phyloP scores from a whole-genome alignment of 164 flowering plant species.

The Annona cherimola region DNA sequence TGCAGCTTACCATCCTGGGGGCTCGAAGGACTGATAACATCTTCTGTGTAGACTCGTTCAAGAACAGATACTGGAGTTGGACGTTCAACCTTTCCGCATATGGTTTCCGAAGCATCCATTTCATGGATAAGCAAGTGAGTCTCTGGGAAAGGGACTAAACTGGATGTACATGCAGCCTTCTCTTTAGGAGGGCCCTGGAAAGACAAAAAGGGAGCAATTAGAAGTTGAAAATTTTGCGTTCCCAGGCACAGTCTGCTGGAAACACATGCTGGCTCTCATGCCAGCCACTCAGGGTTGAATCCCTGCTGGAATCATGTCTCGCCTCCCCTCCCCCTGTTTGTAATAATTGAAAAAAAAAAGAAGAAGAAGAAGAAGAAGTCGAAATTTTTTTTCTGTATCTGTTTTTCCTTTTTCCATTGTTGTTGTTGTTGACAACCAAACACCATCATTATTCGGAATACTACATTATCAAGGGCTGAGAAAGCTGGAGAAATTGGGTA shows the following conservation, averaged over 20 bases:
- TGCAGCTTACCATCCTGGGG: constrained; percentile 41
- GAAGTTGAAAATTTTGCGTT: too few relatives aligned
- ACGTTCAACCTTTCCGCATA: constrained; percentile 34
- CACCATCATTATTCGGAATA: too few relatives aligned
- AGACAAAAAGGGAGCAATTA: constrained; percentile 6
- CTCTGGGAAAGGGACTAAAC: constrained; percentile 26
- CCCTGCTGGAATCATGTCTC: too few relatives aligned
- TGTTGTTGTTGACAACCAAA: too few relatives aligned
- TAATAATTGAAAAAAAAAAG: too few relatives aligned
- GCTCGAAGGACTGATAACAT: constrained; percentile 58
- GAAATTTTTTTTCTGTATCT: too few relatives aligned
- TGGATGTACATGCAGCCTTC: constrained; percentile 20
- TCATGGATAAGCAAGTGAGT: constrained; percentile 22
- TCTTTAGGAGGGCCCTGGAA: constrained; percentile 35
- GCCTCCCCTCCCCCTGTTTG: too few relatives aligned
- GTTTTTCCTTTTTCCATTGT: too few relatives aligned
- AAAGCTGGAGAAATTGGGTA: background rate
- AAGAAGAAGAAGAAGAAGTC: too few relatives aligned
- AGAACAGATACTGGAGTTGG: constrained; percentile 92
- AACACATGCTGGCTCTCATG: too few relatives aligned
- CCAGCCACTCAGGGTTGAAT: too few relatives aligned
- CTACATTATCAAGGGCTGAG: background rate
- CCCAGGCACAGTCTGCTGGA: too few relatives aligned
- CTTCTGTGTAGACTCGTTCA: constrained; percentile 59
- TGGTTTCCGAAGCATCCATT: constrained; percentile 30